phyloP scores from a whole-genome alignment of 108 stramenopile species.

The Nitzschia palea region DNA sequence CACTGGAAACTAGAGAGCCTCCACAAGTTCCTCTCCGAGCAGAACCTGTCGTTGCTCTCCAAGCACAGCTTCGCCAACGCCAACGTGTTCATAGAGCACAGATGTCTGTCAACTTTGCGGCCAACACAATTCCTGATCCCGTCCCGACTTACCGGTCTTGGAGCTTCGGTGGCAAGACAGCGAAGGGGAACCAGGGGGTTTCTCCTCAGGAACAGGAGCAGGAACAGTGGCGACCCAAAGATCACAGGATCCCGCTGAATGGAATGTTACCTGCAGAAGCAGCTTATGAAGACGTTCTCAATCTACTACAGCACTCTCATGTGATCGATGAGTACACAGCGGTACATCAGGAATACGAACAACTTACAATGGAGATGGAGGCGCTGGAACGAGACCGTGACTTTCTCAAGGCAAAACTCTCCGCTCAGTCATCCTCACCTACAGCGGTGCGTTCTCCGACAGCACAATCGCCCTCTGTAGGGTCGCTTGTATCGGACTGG shows the following conservation, averaged over 20 bases:
- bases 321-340: conserved; percentile 39
- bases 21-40: conserved; percentile 8
- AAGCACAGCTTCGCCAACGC: conserved; percentile 24
- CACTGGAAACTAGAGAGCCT: conserved; percentile 16
- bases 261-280: conserved; percentile 13
- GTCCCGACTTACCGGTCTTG: not conserved
- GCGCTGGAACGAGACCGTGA: conserved; percentile 42
- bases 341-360: conserved; percentile 39
- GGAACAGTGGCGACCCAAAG: conserved; percentile 23
- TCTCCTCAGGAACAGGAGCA: not conserved
- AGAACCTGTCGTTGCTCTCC: conserved; percentile 26
- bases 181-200: not conserved
- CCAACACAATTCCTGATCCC: not conserved
- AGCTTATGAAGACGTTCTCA: conserved; percentile 30
- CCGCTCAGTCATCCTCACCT: conserved; percentile 1
- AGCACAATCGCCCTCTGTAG: not conserved
- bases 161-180: not conserved
- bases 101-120: conserved; percentile 29
- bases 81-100: conserved; percentile 32
- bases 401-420: not conserved
- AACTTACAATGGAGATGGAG: conserved; percentile 43
- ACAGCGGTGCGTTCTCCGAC: conserved; percentile 5
- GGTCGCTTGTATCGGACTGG: conserved; percentile 8
- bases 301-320: conserved; percentile 33
- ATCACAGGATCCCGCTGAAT: conserved; percentile 36